Evolutionary conservation across 2,329 filamentous ascomycete species (phyloP).

Genomic region (Dichotomopilus funicola): DNA sequence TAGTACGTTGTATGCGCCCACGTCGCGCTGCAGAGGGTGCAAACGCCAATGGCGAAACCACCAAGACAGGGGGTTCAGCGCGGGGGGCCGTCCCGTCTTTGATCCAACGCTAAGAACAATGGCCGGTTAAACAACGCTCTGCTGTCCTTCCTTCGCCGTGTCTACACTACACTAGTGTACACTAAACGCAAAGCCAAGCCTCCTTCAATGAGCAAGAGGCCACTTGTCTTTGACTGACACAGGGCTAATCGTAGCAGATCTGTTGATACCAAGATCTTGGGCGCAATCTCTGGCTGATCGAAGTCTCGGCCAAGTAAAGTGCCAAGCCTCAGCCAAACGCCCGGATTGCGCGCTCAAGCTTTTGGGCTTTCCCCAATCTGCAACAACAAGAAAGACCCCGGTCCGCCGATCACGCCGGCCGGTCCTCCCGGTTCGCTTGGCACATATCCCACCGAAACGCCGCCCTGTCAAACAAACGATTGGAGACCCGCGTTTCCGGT

Average conservation of each 20-base stretch:
- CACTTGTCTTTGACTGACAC: not conserved
- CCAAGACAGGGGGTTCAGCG: too few relatives aligned
- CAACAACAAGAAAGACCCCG: not conserved
- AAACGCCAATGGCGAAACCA: too few relatives aligned
- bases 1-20: too few relatives aligned
- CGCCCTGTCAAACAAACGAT: constrained; percentile 4
- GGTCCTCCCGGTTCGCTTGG: constrained; percentile 7
- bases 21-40: too few relatives aligned
- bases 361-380: not conserved
- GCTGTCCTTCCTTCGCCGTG: too few relatives aligned
- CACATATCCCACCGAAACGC: constrained; percentile 11
- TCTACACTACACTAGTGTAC: too few relatives aligned
- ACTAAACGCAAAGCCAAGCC: not conserved
- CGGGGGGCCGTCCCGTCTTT: too few relatives aligned
- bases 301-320: not conserved
- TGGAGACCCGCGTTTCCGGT: constrained; percentile 11
- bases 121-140: too few relatives aligned
- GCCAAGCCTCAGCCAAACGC: too few relatives aligned
- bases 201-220: constrained; percentile 1
- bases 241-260: not conserved
- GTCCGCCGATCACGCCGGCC: constrained; percentile 6
- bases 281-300: not conserved
- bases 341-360: too few relatives aligned
- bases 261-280: constrained; percentile 1
- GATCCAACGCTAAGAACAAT: too few relatives aligned